Evolutionary conservation across 495 filamentous ascomycete genomes (phyloP).

Genomic region (Choiromyces venosus): DNA sequence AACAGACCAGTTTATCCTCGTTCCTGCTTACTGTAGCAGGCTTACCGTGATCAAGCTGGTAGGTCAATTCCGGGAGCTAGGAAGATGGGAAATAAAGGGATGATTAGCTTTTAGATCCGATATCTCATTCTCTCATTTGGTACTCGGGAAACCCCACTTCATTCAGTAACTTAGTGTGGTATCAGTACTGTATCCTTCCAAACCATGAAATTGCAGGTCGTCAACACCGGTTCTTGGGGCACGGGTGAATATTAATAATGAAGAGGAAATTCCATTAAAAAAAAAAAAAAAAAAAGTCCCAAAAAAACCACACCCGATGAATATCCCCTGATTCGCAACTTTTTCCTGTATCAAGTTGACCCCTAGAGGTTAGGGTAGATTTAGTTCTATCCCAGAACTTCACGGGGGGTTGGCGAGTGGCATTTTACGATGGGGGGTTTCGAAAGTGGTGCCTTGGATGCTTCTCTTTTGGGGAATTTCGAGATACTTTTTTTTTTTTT

Average conservation of each 20-base stretch:
- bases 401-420: too few species aligned
- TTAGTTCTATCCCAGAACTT: background rate
- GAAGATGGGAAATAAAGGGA: background rate
- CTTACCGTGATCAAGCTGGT: background rate
- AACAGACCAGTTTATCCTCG: background rate
- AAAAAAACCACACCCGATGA: background rate
- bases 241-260: background rate
- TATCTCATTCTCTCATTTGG: background rate
- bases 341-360: background rate
- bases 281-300: background rate
- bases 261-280: background rate
- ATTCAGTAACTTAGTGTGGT: background rate
- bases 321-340: background rate
- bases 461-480: too few species aligned
- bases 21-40: background rate
- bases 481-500: too few species aligned
- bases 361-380: background rate
- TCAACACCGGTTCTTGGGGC: background rate
- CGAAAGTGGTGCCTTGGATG: too few species aligned
- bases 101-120: background rate
- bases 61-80: background rate
- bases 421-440: too few species aligned
- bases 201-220: background rate
- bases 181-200: background rate
- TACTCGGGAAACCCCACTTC: background rate